Percentiles rank a stretch among this genome's conserved stretches.
phyloP scores from a whole-genome alignment of 179 eudicot species.

The Beta lomatogona region DNA sequence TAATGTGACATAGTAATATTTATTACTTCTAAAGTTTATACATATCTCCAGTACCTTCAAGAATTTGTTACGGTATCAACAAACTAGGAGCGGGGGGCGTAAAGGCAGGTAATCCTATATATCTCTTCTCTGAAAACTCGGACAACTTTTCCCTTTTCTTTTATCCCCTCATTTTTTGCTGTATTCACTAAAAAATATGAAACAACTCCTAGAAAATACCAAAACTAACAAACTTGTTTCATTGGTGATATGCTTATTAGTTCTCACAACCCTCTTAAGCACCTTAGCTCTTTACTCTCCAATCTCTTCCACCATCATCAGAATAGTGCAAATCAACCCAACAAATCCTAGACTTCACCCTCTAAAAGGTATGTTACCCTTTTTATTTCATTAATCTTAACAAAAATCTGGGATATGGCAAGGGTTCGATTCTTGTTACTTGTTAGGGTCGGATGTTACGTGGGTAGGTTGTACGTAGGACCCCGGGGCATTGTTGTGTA shows the following conservation, averaged over 20 bases:
- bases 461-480: neutral
- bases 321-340: neutral
- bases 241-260: conserved; percentile 18
- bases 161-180: conserved; percentile 7
- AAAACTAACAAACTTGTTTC: conserved; percentile 30
- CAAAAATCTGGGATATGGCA: too few relatives aligned
- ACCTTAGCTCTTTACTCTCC: conserved; percentile 29
- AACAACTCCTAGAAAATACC: conserved; percentile 25
- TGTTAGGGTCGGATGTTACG: neutral
- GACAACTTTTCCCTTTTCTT: neutral
- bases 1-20: too few relatives aligned
- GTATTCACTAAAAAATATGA: conserved; percentile 21
- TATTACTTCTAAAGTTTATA: too few relatives aligned
- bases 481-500: neutral
- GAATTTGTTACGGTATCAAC: neutral
- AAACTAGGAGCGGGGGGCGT: neutral
- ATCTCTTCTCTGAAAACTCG: conserved; percentile 20
- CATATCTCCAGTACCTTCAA: too few relatives aligned
- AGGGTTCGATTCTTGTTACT: neutral
- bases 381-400: too few relatives aligned
- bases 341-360: neutral
- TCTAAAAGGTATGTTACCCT: conserved; percentile 18
- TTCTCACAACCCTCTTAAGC: conserved; percentile 35
- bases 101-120: neutral
- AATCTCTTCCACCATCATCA: conserved; percentile 11